Base-by-base conservation (phyloP, 2,329 filamentous ascomycete species). In the Curvularia sp. region DNA sequence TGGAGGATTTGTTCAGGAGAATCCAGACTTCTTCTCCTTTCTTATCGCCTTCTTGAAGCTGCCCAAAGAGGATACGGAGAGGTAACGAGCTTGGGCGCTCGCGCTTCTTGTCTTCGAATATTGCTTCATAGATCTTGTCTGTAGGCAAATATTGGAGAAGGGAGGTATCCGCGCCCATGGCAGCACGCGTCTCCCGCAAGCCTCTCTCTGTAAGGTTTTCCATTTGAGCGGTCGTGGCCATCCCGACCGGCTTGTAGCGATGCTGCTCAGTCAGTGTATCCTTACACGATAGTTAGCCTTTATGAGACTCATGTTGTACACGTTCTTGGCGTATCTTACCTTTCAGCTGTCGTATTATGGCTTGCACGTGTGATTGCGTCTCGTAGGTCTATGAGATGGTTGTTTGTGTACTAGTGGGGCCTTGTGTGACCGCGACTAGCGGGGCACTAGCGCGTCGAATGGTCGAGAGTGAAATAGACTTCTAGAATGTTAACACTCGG, bases 371-470 rank as follows among this genome's bases (percentile, higher is more conserved):
- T 47, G 44, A 15, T 18, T 15, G n/a, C 5, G 44, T 31, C 28
- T 33, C 7, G n/a, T 22, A 31, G 12, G 28, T 30, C 4, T 47
- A 47, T 5, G 2, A 47, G 12, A 31, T 8, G n/a, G 9, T 18
- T 47, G 44, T 47, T 47, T 47, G 44, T 33, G 28, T 47, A 33
- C 44, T 8, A n/a, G 44, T 22, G 44, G 28, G 22, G 28, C n/a
- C 18, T 31, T 47, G 28, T 47, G 44, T 31, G 18, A 47, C 28
- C 28, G 28, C 10, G 28, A 33, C 28, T 47, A 33, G 44, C 10
- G 28, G n/a, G 41, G 18, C 28, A 33, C 44, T 47, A 47, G 28
- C 44, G 44, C 18, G 44, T 33, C 28, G 9, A 33, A 28, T 7
- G 43, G 9, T 5, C 9, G 10, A 7, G 9, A 47, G 28, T 47